Base-by-base conservation (phyloP, 78 protist species). In the Polysphondylium violaceum region DNA sequence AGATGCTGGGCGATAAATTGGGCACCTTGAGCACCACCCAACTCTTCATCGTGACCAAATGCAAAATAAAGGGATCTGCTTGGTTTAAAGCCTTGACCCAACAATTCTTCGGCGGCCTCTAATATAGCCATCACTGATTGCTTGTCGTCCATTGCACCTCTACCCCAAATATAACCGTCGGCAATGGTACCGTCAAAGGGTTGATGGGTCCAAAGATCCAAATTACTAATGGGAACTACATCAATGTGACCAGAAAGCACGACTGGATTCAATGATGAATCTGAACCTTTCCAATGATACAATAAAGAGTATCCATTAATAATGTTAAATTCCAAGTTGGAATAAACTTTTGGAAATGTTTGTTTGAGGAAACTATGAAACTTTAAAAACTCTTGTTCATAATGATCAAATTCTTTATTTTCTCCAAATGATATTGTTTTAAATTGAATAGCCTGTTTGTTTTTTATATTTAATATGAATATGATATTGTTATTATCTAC, bases 31-130 rank as follows among this genome's bases (percentile, higher is more conserved):
- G 17, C 2, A 31, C 91, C 91, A 41, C 91, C 91, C 17, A 83
- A 12, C 44, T 83, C 91, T 36, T 83, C 91, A 33, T 83, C 91
- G n/a, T 83, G 91, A 23, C 91, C 91, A 41, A 83, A 69, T 44
- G 91, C 91, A 12, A 83, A 58, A 38, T 83, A 83, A 50, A 83
- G 12, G 55, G 91, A 55, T 19, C 91, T 43, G 36, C 69, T 77
- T 38, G 91, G 81, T 38, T 36, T 27, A 56, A 35, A 69, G 7
- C 67, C 73, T 40, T 69, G 77, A 33, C 40, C 43, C 21, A 83
- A 47, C 31, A 69, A 17, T 41, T 83, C 91, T 27, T 83, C 91
- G n/a, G 69, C 29, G 27, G 59, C 21, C 33, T 83, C 91, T 14
- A 83, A 31, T 1, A 83, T n/a, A 16, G 64, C 78, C 77, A 83